A percentile compares a stretch with the other conserved stretches of the same genome.
Evolutionary conservation across 345 rosid species (phyloP).

Genomic region (Pistacia vera): DNA sequence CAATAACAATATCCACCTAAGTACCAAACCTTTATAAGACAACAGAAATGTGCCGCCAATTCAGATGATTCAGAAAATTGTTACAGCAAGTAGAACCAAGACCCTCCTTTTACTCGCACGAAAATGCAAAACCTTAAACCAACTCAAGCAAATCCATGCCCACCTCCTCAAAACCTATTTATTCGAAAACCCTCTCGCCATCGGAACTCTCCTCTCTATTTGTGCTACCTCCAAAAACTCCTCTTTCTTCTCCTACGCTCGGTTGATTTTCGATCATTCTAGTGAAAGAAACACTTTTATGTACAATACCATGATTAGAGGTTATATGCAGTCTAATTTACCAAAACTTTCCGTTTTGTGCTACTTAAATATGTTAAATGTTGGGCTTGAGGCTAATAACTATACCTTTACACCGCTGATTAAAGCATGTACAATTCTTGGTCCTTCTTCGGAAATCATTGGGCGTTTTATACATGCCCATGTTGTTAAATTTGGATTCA

Average conservation of each 20-base stretch:
- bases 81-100: not conserved
- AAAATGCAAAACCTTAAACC: slow-evolving; percentile 32
- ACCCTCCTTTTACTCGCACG: slow-evolving; percentile 13
- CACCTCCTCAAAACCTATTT: slow-evolving; percentile 27
- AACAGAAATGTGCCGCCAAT: slow-evolving; percentile 1
- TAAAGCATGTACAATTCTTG: slow-evolving; percentile 33
- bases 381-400: slow-evolving; percentile 28
- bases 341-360: slow-evolving; percentile 23
- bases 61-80: slow-evolving; percentile 25
- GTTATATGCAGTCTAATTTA: slow-evolving; percentile 24
- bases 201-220: slow-evolving; percentile 31
- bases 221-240: slow-evolving; percentile 27
- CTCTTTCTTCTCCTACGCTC: slow-evolving; percentile 31
- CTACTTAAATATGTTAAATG: slow-evolving; percentile 31
- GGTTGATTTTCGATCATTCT: slow-evolving; percentile 23
- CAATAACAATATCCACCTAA: too few species aligned
- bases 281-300: slow-evolving; percentile 31
- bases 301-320: slow-evolving; percentile 38
- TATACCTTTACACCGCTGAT: slow-evolving; percentile 40
- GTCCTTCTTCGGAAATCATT: not conserved
- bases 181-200: slow-evolving; percentile 21
- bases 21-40: not conserved
- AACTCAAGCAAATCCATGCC: slow-evolving; percentile 38
- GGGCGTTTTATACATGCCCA: slow-evolving; percentile 37
- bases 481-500: slow-evolving; percentile 31